Percentiles rank a stretch among this genome's conserved stretches.
phyloP scores from a whole-genome alignment of 2,329 filamentous ascomycete genomes.

The Talaromyces pinophilus region DNA sequence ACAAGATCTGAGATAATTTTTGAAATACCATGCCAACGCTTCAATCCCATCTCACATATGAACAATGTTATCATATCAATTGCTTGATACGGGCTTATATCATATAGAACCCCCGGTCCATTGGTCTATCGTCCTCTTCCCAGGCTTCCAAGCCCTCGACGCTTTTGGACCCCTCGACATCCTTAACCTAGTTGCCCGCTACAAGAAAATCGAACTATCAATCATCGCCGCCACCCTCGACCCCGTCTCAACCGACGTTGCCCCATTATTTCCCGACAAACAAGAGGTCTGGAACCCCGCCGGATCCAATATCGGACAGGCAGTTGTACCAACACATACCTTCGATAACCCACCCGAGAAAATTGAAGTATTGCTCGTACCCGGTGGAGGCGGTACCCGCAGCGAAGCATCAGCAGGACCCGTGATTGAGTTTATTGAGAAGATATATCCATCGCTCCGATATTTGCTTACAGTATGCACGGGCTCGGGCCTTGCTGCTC shows the following conservation, averaged over 20 bases:
- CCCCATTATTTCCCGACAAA: conserved; percentile 12
- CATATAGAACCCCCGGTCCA: conserved; percentile 15
- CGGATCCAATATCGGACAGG: conserved; percentile 31
- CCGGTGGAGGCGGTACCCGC: conserved; percentile 59
- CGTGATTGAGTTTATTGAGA: conserved; percentile 50
- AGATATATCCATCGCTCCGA: conserved; percentile 51
- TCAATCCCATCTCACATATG: too few relatives aligned
- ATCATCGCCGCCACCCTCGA: conserved; percentile 20
- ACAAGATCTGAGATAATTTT: too few relatives aligned
- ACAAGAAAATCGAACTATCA: conserved; percentile 19
- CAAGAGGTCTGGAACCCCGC: conserved; percentile 19
- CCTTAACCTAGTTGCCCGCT: conserved; percentile 18
- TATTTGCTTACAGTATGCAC: conserved; percentile 68
- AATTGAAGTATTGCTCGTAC: conserved; percentile 66
- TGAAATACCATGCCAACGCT: too few relatives aligned
- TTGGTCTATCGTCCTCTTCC: conserved; percentile 20
- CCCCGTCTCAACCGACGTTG: conserved; percentile 18
- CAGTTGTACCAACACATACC: conserved; percentile 55
- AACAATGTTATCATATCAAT: background rate
- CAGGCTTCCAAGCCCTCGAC: conserved; percentile 23
- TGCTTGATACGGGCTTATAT: background rate
- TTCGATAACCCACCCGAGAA: conserved; percentile 52
- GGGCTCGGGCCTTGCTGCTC: conserved; percentile 60
- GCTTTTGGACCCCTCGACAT: conserved; percentile 19
- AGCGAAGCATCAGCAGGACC: conserved; percentile 33